These are phyloP conservation scores for Lanmaoa pseudosensibilis DNA, from an alignment of 768 basidiomycete genomes.

Conservation along the genomic window DNA sequence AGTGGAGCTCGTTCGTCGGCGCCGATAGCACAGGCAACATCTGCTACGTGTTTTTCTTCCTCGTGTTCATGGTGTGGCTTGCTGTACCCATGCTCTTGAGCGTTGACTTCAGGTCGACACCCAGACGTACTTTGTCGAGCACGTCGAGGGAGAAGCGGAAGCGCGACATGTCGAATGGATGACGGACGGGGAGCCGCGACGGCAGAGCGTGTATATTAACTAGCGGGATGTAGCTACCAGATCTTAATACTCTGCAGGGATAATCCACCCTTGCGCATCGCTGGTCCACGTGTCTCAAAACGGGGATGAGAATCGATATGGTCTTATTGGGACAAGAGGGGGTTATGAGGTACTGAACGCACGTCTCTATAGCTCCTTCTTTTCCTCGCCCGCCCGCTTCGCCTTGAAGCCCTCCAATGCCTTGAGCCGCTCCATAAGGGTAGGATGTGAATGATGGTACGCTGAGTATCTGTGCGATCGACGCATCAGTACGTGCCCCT, in stretches of 20 bases:
- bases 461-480: constrained; percentile 72
- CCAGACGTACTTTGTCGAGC: constrained; percentile 25
- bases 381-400: constrained; percentile 31
- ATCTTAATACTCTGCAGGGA: not conserved
- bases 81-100: constrained; percentile 73
- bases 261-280: not conserved
- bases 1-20: constrained; percentile 90
- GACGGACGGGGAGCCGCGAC: not conserved
- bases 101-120: constrained; percentile 67
- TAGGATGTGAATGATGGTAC: constrained; percentile 96
- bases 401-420: constrained; percentile 71
- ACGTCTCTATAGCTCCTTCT: constrained; percentile 26
- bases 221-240: not conserved
- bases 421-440: constrained; percentile 83
- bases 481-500: not conserved
- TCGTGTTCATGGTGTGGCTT: constrained; percentile 76
- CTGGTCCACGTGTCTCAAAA: not conserved
- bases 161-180: not conserved
- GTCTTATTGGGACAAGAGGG: not conserved
- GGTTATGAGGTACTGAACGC: not conserved
- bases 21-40: constrained; percentile 90
- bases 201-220: not conserved
- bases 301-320: not conserved
- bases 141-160: not conserved
- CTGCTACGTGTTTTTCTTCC: constrained; percentile 86